Percentiles rank a stretch among this genome's conserved stretches.
phyloP scores from a whole-genome alignment of 208 protist genomes.

The Tritrichomonas musculus region DNA sequence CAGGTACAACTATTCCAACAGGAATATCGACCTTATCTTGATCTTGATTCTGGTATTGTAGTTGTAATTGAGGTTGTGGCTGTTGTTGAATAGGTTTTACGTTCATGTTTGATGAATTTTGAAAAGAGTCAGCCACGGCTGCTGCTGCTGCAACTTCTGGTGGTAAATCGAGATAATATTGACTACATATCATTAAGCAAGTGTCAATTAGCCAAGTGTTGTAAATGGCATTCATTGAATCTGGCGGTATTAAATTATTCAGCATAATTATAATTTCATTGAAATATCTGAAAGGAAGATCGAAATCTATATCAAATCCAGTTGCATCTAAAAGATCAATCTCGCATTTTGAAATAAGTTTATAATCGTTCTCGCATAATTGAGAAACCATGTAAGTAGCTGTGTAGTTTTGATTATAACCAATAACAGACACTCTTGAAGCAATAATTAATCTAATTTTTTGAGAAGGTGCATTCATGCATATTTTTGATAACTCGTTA shows the following conservation, averaged over 20 bases:
- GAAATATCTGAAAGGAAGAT: neutral
- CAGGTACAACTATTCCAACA: too few relatives aligned
- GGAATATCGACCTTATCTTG: too few relatives aligned
- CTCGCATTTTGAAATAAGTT: neutral
- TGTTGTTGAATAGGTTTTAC: too few relatives aligned
- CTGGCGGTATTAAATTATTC: neutral
- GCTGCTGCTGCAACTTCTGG: slow-evolving; percentile 20
- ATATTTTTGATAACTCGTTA: neutral
- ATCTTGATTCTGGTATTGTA: too few relatives aligned
- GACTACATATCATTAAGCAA: slow-evolving; percentile 4
- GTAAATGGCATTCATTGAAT: neutral
- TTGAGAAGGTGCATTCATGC: neutral
- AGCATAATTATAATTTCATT: neutral
- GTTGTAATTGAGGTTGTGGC: too few relatives aligned
- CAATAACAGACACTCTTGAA: too few relatives aligned
- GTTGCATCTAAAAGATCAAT: neutral
- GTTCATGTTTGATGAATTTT: too few relatives aligned
- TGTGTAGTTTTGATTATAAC: too few relatives aligned
- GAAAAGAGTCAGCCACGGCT: neutral
- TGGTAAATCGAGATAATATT: neutral
- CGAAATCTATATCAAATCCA: neutral
- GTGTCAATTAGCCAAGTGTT: neutral
- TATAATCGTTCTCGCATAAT: neutral
- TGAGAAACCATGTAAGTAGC: neutral
- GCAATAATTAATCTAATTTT: too few relatives aligned